Percentiles rank a stretch among this genome's conserved stretches.
These are phyloP conservation scores for Ogataea henricii DNA, from an alignment of 805 yeast species.

Conservation along the genomic window DNA sequence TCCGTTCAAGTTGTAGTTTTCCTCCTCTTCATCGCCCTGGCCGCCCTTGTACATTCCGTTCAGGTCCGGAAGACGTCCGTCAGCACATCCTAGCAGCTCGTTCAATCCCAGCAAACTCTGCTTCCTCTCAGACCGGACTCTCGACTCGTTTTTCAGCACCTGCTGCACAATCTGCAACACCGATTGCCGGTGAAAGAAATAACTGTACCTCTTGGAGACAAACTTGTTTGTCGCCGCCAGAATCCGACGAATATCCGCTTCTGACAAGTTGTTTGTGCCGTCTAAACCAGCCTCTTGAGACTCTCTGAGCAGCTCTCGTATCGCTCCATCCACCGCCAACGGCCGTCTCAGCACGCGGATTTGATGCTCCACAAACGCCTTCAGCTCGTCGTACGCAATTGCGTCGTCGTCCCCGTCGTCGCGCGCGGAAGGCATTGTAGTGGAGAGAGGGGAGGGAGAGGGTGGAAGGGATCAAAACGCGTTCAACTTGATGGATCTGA, in stretches of 20 bases:
- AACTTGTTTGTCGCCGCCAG: conserved; percentile 14
- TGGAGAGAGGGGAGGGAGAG: background rate
- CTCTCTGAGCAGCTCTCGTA: conserved; percentile 13
- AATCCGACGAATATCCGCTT: conserved; percentile 15
- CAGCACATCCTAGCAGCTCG: conserved; percentile 28
- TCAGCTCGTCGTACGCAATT: conserved; percentile 28
- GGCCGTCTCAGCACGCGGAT: conserved; percentile 23
- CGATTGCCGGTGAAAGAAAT: conserved; percentile 34
- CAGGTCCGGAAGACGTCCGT: conserved; percentile 24
- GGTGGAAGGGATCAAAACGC: background rate
- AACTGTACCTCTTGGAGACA: conserved; percentile 21
- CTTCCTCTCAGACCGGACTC: conserved; percentile 13
- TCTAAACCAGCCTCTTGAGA: conserved; percentile 11
- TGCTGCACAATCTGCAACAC: conserved; percentile 34
- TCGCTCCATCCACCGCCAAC: conserved; percentile 17
- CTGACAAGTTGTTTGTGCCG: conserved; percentile 9
- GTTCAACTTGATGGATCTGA: background rate
- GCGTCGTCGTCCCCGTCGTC: conserved; percentile 6
- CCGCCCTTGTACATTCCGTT: conserved; percentile 23
- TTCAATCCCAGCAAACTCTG: conserved; percentile 29
- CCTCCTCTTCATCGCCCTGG: conserved; percentile 15
- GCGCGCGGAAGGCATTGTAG: too few species aligned
- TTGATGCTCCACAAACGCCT: conserved; percentile 28
- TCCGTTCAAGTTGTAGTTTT: conserved; percentile 28
- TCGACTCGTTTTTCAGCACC: conserved; percentile 29